Percentiles rank a stretch among this genome's conserved stretches.
These are phyloP conservation scores for Monosporozyma aquatica DNA, from an alignment of 805 yeast species.

Conservation along the genomic window DNA sequence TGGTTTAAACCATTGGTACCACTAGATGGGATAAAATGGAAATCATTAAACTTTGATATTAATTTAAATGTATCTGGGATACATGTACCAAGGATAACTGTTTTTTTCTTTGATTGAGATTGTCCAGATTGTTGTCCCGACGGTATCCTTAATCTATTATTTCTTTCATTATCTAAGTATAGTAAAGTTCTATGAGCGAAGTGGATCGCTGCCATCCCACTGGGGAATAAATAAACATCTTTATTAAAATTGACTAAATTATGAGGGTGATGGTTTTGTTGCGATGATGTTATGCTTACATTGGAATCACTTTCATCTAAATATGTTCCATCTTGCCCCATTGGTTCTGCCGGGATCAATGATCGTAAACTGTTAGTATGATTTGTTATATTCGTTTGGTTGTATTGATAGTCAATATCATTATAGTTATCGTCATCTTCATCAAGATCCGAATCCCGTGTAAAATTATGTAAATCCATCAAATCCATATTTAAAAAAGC, in stretches of 20 bases:
- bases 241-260: slow-evolving; percentile 21
- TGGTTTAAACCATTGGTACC: slow-evolving; percentile 47
- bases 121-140: slow-evolving; percentile 18
- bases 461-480: neutral
- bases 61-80: slow-evolving; percentile 88
- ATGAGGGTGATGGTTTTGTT: neutral
- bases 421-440: slow-evolving; percentile 4
- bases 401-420: neutral
- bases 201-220: slow-evolving; percentile 88
- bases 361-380: slow-evolving; percentile 9
- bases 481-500: slow-evolving; percentile 4
- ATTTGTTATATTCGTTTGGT: neutral
- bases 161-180: slow-evolving; percentile 29
- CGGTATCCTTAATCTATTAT: slow-evolving; percentile 4
- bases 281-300: neutral
- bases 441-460: too few species aligned
- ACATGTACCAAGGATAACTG: slow-evolving; percentile 94
- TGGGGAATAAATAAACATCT: slow-evolving; percentile 76
- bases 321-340: slow-evolving; percentile 9
- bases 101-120: slow-evolving; percentile 34
- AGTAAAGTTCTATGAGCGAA: slow-evolving; percentile 62
- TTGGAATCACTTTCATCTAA: neutral
- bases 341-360: slow-evolving; percentile 25
- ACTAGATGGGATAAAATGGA: slow-evolving; percentile 76
- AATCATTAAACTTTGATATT: slow-evolving; percentile 85